phyloP scores from a whole-genome alignment of 2,329 filamentous ascomycete species.

The Juglanconis sp. region DNA sequence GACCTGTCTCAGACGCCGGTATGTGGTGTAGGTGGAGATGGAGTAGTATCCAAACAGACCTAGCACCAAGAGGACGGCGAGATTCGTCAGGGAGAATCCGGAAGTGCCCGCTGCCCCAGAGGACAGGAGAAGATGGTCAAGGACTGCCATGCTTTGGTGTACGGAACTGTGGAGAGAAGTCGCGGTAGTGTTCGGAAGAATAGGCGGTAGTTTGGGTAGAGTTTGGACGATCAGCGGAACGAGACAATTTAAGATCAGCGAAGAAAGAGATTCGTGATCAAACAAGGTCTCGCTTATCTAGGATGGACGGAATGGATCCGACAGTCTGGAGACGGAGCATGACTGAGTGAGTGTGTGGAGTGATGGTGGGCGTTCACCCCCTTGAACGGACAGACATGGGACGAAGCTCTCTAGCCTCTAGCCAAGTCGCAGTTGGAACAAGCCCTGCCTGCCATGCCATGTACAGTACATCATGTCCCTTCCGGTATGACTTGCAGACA shows the following conservation, averaged over 20 bases:
- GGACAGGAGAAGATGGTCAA: constrained; percentile 8
- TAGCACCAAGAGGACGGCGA: constrained; percentile 12
- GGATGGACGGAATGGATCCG: constrained; percentile 16
- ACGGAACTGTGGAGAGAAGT: background rate
- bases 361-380: constrained; percentile 7
- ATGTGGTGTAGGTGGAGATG: constrained; percentile 20
- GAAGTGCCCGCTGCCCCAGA: background rate
- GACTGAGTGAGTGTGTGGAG: constrained; percentile 11
- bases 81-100: constrained; percentile 6
- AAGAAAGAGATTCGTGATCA: constrained; percentile 8
- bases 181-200: background rate
- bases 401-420: background rate
- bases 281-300: constrained; percentile 18
- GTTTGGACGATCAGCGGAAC: background rate
- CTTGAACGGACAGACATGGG: constrained; percentile 15
- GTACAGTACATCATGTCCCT: background rate
- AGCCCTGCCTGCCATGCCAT: background rate
- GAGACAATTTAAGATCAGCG: background rate
- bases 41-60: constrained; percentile 19
- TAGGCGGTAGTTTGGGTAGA: background rate
- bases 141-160: constrained; percentile 10
- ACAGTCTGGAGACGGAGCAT: constrained; percentile 20
- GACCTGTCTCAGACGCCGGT: constrained; percentile 26
- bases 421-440: background rate
- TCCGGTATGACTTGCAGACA: background rate